phyloP scores from a whole-genome alignment of 306 rosid species.

The Citrullus colocynthis region DNA sequence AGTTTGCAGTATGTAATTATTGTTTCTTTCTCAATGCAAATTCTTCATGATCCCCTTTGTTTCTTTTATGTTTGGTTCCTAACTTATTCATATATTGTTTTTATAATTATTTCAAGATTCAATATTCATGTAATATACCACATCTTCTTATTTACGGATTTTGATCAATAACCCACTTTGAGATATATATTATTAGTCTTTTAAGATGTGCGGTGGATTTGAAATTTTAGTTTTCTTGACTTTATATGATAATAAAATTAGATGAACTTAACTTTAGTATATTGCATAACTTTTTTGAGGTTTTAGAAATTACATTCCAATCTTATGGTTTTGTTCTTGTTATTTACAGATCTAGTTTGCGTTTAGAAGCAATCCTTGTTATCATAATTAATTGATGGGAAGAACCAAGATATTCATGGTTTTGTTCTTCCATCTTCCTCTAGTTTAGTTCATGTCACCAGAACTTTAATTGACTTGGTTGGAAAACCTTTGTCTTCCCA shows the following conservation, averaged over 20 bases:
- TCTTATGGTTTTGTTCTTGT: not conserved
- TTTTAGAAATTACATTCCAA: not conserved
- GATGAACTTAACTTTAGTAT: not conserved
- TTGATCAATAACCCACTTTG: not conserved
- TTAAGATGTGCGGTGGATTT: not conserved
- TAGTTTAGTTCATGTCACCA: not conserved
- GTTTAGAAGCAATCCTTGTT: not conserved
- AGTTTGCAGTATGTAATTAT: constrained; percentile 56
- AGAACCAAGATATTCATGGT: not conserved
- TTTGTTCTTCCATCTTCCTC: not conserved
- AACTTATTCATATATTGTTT: not conserved
- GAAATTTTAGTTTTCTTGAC: not conserved
- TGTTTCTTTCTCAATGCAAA: not conserved
- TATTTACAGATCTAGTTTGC: not conserved
- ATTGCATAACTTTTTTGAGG: not conserved
- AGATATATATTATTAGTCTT: not conserved
- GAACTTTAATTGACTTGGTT: not conserved
- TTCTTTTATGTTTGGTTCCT: not conserved
- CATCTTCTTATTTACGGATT: not conserved
- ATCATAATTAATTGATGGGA: not conserved
- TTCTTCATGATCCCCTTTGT: not conserved
- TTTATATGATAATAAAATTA: no score
- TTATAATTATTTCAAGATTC: no score
- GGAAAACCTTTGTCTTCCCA: not conserved
- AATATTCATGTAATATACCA: no score